Evolutionary conservation across 768 basidiomycete genomes (phyloP), one percentile per base, ranked within the genome.

Genomic region (Pleurotus sapidus): DNA sequence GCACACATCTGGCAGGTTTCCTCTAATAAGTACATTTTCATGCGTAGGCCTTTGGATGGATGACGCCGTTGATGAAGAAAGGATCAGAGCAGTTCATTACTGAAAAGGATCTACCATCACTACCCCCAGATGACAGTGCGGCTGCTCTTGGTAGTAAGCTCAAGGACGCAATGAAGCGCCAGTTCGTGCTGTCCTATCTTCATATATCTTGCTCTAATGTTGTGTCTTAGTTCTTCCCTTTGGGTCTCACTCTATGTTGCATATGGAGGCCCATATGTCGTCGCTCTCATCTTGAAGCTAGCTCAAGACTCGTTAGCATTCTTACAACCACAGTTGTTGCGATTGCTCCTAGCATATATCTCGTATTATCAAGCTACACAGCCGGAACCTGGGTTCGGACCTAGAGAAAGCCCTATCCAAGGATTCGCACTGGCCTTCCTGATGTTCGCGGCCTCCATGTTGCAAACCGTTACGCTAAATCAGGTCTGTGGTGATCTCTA

Each of bases 291-390:
- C 18, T 75, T 95, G 48, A 97, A 96, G 71, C 58, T 90, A n/a
- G 30, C 80, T 1, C 92, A 95, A 67, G 96, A 98, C 66, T 72
- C 75, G 24, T 74, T 98, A 17, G 84, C 86, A 0, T 98, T 97
- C 71, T 68, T 84, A 5, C 95, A 98, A 66, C 96, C 96, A 0
- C 88, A 94, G 66, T 78, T 97, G 1, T 81, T 98, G 20, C 84
- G 91, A 5, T 78, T 84, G 64, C 74, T 98, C 4, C 77, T 98
- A 50, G 72, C 81, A 7, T 98, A 91, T 67, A 95, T 98, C 46
- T 85, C 91, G 0, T 71, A 74, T 2, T 97, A 96, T 69, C 88
- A 90, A 64, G 72, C 66, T 42, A 65, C 81, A 5, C 76, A 78
- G 15, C 76, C 76, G 57, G 68, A 67, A 17, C 63, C 69, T 0